Base-by-base conservation (phyloP, 192 early-diverging fungal genomes). In the Mortierella hygrophila region DNA sequence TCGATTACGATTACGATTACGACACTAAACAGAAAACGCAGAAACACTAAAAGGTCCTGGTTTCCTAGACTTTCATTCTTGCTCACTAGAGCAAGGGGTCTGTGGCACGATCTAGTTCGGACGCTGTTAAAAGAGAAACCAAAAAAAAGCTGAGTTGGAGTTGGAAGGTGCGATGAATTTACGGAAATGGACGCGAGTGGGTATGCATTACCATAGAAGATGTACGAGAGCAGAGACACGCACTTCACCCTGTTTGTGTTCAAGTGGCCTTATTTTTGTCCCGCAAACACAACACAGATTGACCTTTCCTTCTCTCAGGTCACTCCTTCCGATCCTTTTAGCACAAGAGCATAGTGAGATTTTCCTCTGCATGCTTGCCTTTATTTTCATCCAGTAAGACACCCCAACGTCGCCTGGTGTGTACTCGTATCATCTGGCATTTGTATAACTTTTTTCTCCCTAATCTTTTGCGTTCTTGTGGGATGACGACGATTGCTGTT, bases 71-170 rank as follows among this genome's bases (percentile, higher is more conserved):
- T 65, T 35, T 65, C 57, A 32, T 26, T 15, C 60, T 2, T 4
- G 11, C 32, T 29, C 32, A 29, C n/a, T 3, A 3, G 60, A 32
- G 26, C 44, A 13, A 44, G 21, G 60, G 60, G 60, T 63, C 60
- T 63, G 60, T 65, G 60, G 11, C 60, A 32, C 32, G 60, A 65
- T 65, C 10, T 32, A 29, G 60, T 65, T 26, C 60, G 29, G 29
- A 65, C 60, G 60, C 29, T 32, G 26, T 65, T 10, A 65, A 65
- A 32, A 26, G 1, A 32, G 23, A 10, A 15, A 68, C 37, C 40
- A 63, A 46, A 18, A 77, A 44, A 54, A 70, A 37, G 76, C 46
- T 71, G 77, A 76, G 75, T 60, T 76, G 57, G 44, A 46, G 44
- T 52, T 52, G 49, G 4, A 52, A 46, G 44, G 49, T 2, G 18